Base-by-base conservation (phyloP, 805 yeast species). In the Candida pseudoglaebosa region DNA sequence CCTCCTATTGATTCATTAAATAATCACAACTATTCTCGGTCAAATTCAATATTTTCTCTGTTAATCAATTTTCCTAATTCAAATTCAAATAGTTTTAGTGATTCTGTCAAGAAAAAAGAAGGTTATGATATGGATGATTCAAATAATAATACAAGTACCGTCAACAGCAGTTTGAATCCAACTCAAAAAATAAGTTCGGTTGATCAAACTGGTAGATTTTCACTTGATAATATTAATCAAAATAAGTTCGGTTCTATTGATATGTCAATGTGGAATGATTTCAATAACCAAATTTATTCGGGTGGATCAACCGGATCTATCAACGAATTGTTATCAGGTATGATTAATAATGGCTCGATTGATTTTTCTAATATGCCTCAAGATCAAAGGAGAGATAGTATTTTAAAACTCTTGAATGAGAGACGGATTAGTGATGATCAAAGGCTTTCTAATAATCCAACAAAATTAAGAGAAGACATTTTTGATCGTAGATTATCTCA, bases 41-140 rank as follows among this genome's bases (percentile, higher is more conserved):
- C 70, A 24, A 62, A 65, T 37, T 59, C 68, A 38, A 65, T 67
- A 8, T 67, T 67, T 49, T 61, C 63, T 38, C 56, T 66, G 14
- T 48, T 65, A 14, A 65, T 68, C 16, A 71, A 67, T 42, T 48
- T 67, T 12, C 73, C 73, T 3, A 56, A 56, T 3, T 62, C 70
- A 1, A 44, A 49, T 31, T 30, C 33, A 16, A 36, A 36, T 10
- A 26, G 29, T 13, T 26, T 26, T 26, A 10, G 15, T 12, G 29
- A 26, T 5, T 5, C 12, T n/a, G 29, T 21, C 31, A 16, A 15
- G 24, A 19, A 28, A 9, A 32, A 46, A 35, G 38, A 46, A 10
- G 15, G 29, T 13, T 26, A 26, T 13, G 67, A 62, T 38, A 50
- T 61, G 42, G 69, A 63, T 40, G 59, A 54, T 26, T 50, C 56